phyloP scores from a whole-genome alignment of 495 filamentous ascomycete genomes.

The Neurospora terricola region DNA sequence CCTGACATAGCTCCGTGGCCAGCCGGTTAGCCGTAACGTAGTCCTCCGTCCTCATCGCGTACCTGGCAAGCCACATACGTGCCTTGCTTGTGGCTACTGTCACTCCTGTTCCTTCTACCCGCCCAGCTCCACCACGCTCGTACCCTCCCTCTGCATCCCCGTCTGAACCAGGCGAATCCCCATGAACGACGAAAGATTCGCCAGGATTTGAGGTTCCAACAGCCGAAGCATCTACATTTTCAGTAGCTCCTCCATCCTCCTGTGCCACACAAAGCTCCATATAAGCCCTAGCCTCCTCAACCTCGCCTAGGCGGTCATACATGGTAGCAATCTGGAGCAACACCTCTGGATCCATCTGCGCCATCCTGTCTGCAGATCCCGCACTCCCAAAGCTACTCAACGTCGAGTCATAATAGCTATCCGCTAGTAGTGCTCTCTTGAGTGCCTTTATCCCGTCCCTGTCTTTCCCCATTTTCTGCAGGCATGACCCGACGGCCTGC shows the following conservation, averaged over 20 bases:
- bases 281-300: slow-evolving; percentile 73
- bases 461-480: slow-evolving; percentile 73
- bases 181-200: slow-evolving; percentile 38
- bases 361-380: slow-evolving; percentile 23
- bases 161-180: slow-evolving; percentile 36
- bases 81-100: slow-evolving; percentile 86
- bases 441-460: slow-evolving; percentile 86
- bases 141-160: slow-evolving; percentile 29
- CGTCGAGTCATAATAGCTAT: slow-evolving; percentile 61
- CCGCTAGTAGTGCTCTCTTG: slow-evolving; percentile 80
- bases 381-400: slow-evolving; percentile 37
- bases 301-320: slow-evolving; percentile 68
- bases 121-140: slow-evolving; percentile 12
- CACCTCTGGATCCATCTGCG: slow-evolving; percentile 80
- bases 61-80: slow-evolving; percentile 84
- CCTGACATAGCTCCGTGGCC: slow-evolving; percentile 85
- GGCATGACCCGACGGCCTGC: slow-evolving; percentile 88
- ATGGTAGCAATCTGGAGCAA: slow-evolving; percentile 82
- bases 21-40: slow-evolving; percentile 67
- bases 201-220: slow-evolving; percentile 20
- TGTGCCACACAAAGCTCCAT: slow-evolving; percentile 94
- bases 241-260: slow-evolving; percentile 51
- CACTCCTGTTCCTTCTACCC: slow-evolving; percentile 52
- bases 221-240: slow-evolving; percentile 14
- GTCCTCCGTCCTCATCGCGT: slow-evolving; percentile 64